phyloP scores from a whole-genome alignment of 108 stramenopile genomes.

The Cyclotella atomus region DNA sequence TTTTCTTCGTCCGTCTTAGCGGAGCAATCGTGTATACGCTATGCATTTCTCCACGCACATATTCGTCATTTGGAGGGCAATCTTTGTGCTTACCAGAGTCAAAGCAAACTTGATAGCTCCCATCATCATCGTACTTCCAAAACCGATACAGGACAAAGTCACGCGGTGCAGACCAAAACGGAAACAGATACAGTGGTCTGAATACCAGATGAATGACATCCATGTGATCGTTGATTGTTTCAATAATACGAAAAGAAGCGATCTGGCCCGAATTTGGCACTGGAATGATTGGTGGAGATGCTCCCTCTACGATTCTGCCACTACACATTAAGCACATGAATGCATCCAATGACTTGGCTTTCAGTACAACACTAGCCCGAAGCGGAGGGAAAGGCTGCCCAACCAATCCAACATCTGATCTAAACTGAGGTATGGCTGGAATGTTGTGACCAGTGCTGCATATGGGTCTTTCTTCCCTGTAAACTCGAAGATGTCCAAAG shows the following conservation, averaged over 20 bases:
- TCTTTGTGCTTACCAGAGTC: conserved; percentile 77
- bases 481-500: conserved; percentile 74
- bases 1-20: conserved; percentile 41
- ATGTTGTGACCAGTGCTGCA: conserved; percentile 9
- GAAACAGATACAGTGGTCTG: conserved; percentile 82
- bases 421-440: conserved; percentile 29
- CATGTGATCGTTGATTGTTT: conserved; percentile 88
- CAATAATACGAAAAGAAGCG: conserved; percentile 79
- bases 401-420: conserved; percentile 40
- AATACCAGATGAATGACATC: conserved; percentile 90
- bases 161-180: conserved; percentile 90
- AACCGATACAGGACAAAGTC: conserved; percentile 89
- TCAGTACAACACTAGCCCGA: conserved; percentile 71
- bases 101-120: conserved; percentile 84
- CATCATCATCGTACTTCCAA: conserved; percentile 91
- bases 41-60: conserved; percentile 87
- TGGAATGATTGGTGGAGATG: conserved; percentile 18
- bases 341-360: conserved; percentile 72
- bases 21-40: conserved; percentile 87
- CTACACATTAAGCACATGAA: conserved; percentile 88
- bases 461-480: conserved; percentile 58
- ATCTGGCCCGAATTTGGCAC: conserved; percentile 70
- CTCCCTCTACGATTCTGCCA: conserved; percentile 38
- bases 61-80: conserved; percentile 75
- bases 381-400: conserved; percentile 70